Base-by-base conservation (phyloP, 2,329 filamentous ascomycete genomes). In the Herpotrichia juniperi region DNA sequence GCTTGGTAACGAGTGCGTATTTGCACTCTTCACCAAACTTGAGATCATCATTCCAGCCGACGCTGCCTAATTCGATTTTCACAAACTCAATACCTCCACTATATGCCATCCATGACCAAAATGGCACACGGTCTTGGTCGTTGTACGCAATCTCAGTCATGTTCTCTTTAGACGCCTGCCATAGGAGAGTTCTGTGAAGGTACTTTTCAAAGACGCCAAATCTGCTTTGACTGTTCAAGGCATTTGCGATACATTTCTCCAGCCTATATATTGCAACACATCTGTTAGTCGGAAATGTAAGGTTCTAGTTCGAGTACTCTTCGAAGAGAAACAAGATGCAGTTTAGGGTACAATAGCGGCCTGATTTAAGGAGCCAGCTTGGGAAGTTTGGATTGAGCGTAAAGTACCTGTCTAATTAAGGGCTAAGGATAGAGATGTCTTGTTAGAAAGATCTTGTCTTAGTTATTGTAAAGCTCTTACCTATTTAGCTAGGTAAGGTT, bases 131-230 rank as follows among this genome's bases (percentile, higher is more conserved):
- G 14, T 30, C 39, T 16, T 19, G 7, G 7, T 28, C 26, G 7
- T 47, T 39, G 28, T 57, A 51, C 19, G 1, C n/a, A 31, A 62
- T 60, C 11, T 35, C 22, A 35, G 53, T 16, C 19, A 55, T 46
- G 19, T 48, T 46, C 2, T 11, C 42, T n/a, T 57, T 46, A 2
- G 45, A 47, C n/a, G 46, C 16, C 21, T 54, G 43, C 59, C 58
- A 64, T 3, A 62, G 50, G n/a, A 64, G 54, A 31, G 51, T 52
- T 28, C 57, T 51, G 34, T 58, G 54, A 24, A 61, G 55, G 31
- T 50, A 56, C 22, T 24, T 42, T 19, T 59, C 14, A 21, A 61
- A 57, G 42, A 56, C 53, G 21, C 59, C 54, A 42, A 54, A 57
- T 50, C 47, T 59, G 17, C 51, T 55, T 28, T 50, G 16, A 30